Percentiles rank a stretch among this genome's conserved stretches.
phyloP scores from a whole-genome alignment of 768 basidiomycete genomes.

The Russula sp. region DNA sequence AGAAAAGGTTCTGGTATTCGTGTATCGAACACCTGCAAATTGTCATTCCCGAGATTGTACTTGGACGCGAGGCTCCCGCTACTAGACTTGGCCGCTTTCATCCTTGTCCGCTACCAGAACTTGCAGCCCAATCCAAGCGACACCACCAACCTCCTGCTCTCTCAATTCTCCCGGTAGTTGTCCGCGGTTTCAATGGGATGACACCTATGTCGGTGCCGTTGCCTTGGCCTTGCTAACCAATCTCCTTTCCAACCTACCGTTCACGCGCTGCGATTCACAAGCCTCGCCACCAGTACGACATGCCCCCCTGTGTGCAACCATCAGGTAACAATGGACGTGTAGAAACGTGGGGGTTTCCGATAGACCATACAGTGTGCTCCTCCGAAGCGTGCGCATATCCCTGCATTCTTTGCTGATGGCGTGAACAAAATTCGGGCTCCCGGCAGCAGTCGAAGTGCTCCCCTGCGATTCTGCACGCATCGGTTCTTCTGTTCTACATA shows the following conservation, averaged over 20 bases:
- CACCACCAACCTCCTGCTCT: conserved; percentile 11
- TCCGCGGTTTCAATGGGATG: not conserved
- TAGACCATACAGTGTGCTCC: conserved; percentile 9
- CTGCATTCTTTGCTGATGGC: conserved; percentile 15
- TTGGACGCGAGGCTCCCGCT: not conserved
- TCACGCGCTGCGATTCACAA: conserved; percentile 18
- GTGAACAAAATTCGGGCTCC: conserved; percentile 11
- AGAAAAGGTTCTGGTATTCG: conserved; percentile 7
- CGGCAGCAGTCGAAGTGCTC: conserved; percentile 20
- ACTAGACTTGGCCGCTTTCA: conserved; percentile 26
- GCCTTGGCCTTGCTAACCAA: not conserved
- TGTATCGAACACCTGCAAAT: not conserved
- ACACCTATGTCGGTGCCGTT: not conserved
- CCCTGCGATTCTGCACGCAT: conserved; percentile 20
- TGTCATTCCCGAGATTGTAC: not conserved
- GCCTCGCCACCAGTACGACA: conserved; percentile 12
- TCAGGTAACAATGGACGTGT: conserved; percentile 22
- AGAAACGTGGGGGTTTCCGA: conserved; percentile 16
- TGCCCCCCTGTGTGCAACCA: conserved; percentile 21
- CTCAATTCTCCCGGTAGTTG: conserved; percentile 20
- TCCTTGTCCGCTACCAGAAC: conserved; percentile 22
- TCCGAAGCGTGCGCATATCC: conserved; percentile 19
- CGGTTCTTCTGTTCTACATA: conserved; percentile 19
- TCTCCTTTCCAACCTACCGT: not conserved
- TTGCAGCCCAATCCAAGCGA: conserved; percentile 18